Base-by-base conservation (phyloP, 1,139 yeast genomes). In the Pichia sp. region DNA sequence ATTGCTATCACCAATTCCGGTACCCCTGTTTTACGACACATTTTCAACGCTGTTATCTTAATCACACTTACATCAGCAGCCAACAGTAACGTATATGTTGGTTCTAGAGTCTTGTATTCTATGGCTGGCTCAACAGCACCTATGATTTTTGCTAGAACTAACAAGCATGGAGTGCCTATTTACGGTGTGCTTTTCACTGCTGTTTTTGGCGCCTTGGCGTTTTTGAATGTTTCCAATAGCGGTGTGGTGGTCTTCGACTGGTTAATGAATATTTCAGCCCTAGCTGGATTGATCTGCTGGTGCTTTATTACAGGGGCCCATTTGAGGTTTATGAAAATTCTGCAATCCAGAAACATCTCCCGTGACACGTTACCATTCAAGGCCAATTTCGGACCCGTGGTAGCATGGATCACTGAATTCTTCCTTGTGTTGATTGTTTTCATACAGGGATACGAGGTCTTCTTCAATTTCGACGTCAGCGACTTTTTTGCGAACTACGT, bases 161-260 rank as follows among this genome's bases (percentile, higher is more conserved):
- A 81, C 54, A 77, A 72, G 64, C 71, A 71, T 4, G 95, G 95
- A 68, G 89, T 85, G 49, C 95, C 95, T 47, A 79, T 75, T 62
- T 68, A 74, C 46, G 77, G 87, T 16, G 91, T 86, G 33, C 53
- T 78, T 1, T 68, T 75, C 62, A 83, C 91, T 5, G 73, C 90
- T 5, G 65, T 76, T 0, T 79, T 85, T 63, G 93, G 93, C 49
- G 72, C 81, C 12, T 40, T 73, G 81, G 91, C 91, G 1, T 85
- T 82, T 69, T 76, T 92, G 76, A 88, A 85, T 44, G 75, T 82
- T 57, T 78, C 86, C 38, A 68, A 70, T 14, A 71, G 75, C 54
- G 95, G 96, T 52, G 73, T 75, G 36, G 75, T 79, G n/a, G 97
- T 91, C 9, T 92, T 91, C 74, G 73, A 78, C 63, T 92, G 96